These are phyloP conservation scores for Anthracocystis panici-leucophaei DNA, from an alignment of 1,284 basidiomycete species.

Conservation along the genomic window DNA sequence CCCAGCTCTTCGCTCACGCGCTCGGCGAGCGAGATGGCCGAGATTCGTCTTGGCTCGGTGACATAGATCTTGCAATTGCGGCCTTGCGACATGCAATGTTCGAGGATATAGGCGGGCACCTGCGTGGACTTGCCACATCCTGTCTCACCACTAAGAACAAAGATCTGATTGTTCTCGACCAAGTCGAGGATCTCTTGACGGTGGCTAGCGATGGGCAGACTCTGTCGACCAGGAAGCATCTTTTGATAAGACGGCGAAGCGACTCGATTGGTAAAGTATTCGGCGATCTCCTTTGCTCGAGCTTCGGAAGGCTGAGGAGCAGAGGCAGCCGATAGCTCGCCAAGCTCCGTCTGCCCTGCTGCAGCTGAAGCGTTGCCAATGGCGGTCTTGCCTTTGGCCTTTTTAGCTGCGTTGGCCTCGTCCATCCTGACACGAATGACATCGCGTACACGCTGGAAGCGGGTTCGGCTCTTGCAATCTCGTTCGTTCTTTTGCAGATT, in stretches of 20 bases:
- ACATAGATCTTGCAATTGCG: conserved; percentile 91
- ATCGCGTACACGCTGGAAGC: conserved; percentile 73
- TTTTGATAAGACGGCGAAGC: conserved; percentile 76
- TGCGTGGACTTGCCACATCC: conserved; percentile 99
- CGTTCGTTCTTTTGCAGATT: conserved; percentile 75
- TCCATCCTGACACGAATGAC: conserved; percentile 76
- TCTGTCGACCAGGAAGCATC: conserved; percentile 84
- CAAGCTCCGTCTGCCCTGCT: conserved; percentile 39
- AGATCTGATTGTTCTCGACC: conserved; percentile 83
- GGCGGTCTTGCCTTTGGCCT: conserved; percentile 43
- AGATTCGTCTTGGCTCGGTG: conserved; percentile 95
- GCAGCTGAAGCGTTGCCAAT: conserved; percentile 15
- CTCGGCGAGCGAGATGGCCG: conserved; percentile 95
- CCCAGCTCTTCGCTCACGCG: conserved; percentile 94
- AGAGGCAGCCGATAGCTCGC: conserved; percentile 49
- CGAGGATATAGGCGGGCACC: conserved; percentile 92
- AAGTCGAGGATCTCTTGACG: conserved; percentile 80
- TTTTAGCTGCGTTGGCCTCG: conserved; percentile 49
- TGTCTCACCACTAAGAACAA: conserved; percentile 96
- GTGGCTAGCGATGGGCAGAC: conserved; percentile 88
- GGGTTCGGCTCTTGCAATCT: conserved; percentile 76
- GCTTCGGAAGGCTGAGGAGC: conserved; percentile 41
- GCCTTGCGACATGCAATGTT: conserved; percentile 86
- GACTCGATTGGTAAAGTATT: conserved; percentile 37
- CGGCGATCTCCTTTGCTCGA: conserved; percentile 37